A percentile compares a stretch with the other conserved stretches of the same genome.
These are phyloP conservation scores for Pulveroboletus frians DNA, from an alignment of 768 basidiomycete species.

Conservation along the genomic window DNA sequence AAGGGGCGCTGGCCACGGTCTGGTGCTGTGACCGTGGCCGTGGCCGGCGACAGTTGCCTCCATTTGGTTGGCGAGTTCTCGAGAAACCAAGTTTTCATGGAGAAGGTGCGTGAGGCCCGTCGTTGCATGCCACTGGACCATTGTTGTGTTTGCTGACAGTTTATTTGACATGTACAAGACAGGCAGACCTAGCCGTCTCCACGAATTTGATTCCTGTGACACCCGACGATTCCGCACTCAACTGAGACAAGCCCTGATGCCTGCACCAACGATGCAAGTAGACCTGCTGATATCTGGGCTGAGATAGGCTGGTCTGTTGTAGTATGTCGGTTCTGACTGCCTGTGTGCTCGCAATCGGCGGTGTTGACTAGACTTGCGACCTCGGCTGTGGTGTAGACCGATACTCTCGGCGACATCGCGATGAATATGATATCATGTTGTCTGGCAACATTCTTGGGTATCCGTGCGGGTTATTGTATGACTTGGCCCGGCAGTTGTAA, in stretches of 20 bases:
- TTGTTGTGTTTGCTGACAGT: neutral
- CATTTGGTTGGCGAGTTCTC: neutral
- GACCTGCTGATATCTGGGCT: neutral
- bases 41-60: neutral
- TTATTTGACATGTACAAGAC: neutral
- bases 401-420: neutral
- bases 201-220: conserved; percentile 6
- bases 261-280: neutral
- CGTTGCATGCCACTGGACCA: neutral
- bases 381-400: neutral
- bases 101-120: conserved; percentile 3
- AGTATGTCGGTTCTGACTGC: neutral
- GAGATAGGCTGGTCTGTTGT: neutral
- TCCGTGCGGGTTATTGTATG: too few relatives aligned
- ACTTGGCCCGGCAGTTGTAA: too few relatives aligned
- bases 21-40: neutral
- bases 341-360: neutral
- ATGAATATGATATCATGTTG: too few relatives aligned
- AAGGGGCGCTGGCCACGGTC: neutral
- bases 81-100: neutral
- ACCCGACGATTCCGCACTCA: neutral
- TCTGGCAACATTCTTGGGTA: too few relatives aligned
- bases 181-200: neutral
- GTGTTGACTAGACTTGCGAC: neutral
- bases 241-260: conserved; percentile 11